phyloP scores from a whole-genome alignment of 2,329 filamentous ascomycete species.

The Phoma sp. region DNA sequence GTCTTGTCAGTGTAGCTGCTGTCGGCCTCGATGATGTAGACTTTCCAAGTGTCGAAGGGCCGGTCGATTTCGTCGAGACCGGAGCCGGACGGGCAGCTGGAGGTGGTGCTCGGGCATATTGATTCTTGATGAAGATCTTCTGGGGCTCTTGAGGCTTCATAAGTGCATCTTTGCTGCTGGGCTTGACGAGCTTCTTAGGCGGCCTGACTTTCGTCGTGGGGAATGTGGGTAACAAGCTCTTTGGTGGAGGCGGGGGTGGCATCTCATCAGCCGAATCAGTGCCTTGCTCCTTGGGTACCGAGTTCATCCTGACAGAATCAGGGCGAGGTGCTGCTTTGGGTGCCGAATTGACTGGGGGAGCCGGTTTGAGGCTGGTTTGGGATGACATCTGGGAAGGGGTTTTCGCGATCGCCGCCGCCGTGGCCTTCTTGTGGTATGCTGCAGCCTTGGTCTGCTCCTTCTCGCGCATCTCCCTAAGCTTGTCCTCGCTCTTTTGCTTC shows the following conservation, averaged over 20 bases:
- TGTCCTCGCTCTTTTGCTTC: constrained; percentile 69
- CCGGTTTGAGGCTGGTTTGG: constrained; percentile 39
- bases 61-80: constrained; percentile 22
- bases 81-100: constrained; percentile 63
- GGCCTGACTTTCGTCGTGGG: constrained; percentile 47
- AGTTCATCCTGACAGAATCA: constrained; percentile 35
- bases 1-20: constrained; percentile 58
- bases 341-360: constrained; percentile 49
- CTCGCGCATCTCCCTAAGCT: constrained; percentile 70
- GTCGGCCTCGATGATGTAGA: constrained; percentile 32
- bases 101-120: constrained; percentile 49
- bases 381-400: constrained; percentile 53
- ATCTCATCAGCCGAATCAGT: constrained; percentile 58
- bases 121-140: constrained; percentile 65
- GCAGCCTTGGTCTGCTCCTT: constrained; percentile 73
- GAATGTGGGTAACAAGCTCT: constrained; percentile 56
- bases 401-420: constrained; percentile 52
- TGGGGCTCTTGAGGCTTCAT: constrained; percentile 70
- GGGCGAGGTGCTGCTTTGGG: constrained; percentile 40
- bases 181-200: constrained; percentile 61
- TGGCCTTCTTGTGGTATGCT: constrained; percentile 51
- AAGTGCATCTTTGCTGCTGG: constrained; percentile 64
- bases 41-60: constrained; percentile 34
- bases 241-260: constrained; percentile 67
- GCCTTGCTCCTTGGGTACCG: constrained; percentile 32